phyloP scores from a whole-genome alignment of 2,329 filamentous ascomycete species.

The Botrytis cinerea region DNA sequence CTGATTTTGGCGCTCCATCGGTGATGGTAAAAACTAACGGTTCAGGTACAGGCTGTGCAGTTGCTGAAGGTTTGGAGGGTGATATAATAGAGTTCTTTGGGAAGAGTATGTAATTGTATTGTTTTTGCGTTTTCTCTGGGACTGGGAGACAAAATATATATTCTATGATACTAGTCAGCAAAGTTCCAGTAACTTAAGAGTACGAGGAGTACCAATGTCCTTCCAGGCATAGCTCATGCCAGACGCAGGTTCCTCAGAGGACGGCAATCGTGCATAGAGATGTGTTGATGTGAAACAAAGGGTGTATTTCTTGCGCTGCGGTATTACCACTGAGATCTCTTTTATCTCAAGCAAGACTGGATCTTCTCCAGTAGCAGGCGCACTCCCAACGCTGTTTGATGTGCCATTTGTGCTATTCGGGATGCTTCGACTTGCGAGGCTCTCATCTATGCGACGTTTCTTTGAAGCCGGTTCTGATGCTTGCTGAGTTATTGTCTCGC shows the following conservation, averaged over 20 bases:
- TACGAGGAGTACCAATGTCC: constrained; percentile 56
- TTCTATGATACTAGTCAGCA: constrained; percentile 46
- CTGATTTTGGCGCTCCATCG: constrained; percentile 60
- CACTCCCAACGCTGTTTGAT: constrained; percentile 19
- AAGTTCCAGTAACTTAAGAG: background rate
- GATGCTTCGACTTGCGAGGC: constrained; percentile 33
- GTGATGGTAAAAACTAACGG: constrained; percentile 67
- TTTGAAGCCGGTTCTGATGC: constrained; percentile 38
- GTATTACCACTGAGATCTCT: constrained; percentile 67
- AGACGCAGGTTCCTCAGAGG: constrained; percentile 53
- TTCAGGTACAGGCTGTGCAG: constrained; percentile 47
- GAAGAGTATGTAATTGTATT: constrained; percentile 67
- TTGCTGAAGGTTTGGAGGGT: constrained; percentile 48
- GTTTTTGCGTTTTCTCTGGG: constrained; percentile 64
- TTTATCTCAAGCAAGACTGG: constrained; percentile 60
- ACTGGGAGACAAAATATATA: constrained; percentile 65
- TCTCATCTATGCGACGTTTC: constrained; percentile 40
- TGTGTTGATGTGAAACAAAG: constrained; percentile 62
- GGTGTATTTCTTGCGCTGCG: constrained; percentile 68
- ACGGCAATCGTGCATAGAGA: constrained; percentile 57
- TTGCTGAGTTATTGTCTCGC: constrained; percentile 26
- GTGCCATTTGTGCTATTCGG: constrained; percentile 31
- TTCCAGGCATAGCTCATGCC: constrained; percentile 61
- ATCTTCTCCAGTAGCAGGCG: constrained; percentile 47
- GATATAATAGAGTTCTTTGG: constrained; percentile 55